Percentiles rank a stretch among this genome's conserved stretches.
These are phyloP conservation scores for Colletotrichum tamarilloi DNA, from an alignment of 2,329 filamentous ascomycete genomes.

Conservation along the genomic window DNA sequence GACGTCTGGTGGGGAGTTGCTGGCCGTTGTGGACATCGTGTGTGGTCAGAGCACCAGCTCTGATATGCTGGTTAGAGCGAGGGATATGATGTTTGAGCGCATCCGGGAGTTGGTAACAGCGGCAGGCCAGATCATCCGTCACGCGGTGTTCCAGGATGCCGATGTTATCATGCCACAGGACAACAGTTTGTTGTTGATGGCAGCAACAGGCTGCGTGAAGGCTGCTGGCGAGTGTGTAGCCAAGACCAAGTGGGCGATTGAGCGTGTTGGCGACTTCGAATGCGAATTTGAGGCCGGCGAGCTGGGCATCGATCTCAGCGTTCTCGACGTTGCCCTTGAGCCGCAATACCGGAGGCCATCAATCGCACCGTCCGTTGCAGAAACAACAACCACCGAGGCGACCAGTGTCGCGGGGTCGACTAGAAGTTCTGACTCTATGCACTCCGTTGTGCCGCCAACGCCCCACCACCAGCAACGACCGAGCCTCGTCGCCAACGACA, in stretches of 20 bases:
- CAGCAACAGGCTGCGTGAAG: slow-evolving; percentile 88
- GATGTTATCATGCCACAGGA: slow-evolving; percentile 85
- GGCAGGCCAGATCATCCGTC: slow-evolving; percentile 81
- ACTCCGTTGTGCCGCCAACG: slow-evolving; percentile 39
- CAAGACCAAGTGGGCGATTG: slow-evolving; percentile 86
- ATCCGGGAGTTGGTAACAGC: slow-evolving; percentile 85
- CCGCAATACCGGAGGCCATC: slow-evolving; percentile 46
- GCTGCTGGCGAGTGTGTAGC: slow-evolving; percentile 92
- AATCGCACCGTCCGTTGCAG: slow-evolving; percentile 44
- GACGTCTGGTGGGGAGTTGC: slow-evolving; percentile 80
- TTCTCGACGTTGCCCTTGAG: slow-evolving; percentile 56
- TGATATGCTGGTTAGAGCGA: slow-evolving; percentile 74
- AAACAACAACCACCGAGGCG: slow-evolving; percentile 48
- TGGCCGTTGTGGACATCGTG: slow-evolving; percentile 84
- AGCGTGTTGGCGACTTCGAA: slow-evolving; percentile 91
- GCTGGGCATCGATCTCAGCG: slow-evolving; percentile 66
- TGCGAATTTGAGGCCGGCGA: slow-evolving; percentile 74
- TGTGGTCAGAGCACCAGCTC: slow-evolving; percentile 80
- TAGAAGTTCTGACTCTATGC: slow-evolving; percentile 45
- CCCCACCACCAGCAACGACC: slow-evolving; percentile 50
- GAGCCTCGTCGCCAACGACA: slow-evolving; percentile 61
- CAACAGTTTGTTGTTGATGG: slow-evolving; percentile 78
- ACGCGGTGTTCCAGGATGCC: slow-evolving; percentile 75
- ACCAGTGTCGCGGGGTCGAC: slow-evolving; percentile 52
- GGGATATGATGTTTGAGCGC: slow-evolving; percentile 80